Evolutionary conservation across 169 alveolate species (phyloP), one percentile per base, ranked within the genome.

Genomic region (Cryptosporidium tyzzeri): DNA sequence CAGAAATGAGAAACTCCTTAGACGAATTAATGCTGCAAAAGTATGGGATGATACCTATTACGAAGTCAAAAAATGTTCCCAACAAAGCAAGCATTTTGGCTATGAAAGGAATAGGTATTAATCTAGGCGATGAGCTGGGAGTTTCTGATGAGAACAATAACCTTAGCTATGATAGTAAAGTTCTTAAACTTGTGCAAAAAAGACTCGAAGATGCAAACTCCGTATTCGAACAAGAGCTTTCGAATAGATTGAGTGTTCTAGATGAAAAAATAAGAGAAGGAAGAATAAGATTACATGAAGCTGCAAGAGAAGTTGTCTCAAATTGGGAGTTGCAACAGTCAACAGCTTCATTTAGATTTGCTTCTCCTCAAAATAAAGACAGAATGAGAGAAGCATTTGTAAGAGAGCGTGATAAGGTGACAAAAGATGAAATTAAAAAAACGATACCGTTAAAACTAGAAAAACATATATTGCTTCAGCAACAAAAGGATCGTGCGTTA

Each of bases 361-460:
- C 89, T 48, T 80, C 89, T 61, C 89, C 89, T 45, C 89, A 80
- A 39, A 80, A 80, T 45, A 80, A 80, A 44, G 89, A 80, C 65
- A 80, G 89, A 65, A 80, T 80, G 89, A 80, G 89, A 29, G 89
- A 80, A 39, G 45, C 75, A 23, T 80, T 80, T 62, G 80, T 62
- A n/a, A 80, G 62, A 37, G 75, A 80, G 26, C 75, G 75, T 37
- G 73, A 59, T 21, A 65, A 33, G 45, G 89, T 80, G n/a, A 80
- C 89, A 7, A 80, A 39, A 35, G 74, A 62, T 26, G 89, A 80
- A 48, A 80, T 62, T 41, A 80, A 41, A 39, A 80, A 80, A 67
- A 80, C 80, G 16, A 80, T 61, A 59, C 89, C 89, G 16, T 10
- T 48, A 23, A 80, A 45, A 44, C 51, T 80, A 21, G 89, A 80